Conservation (phyloP, 225 moss, liverwort and hornwort genomes). For the Pseudoscleropodium purum region DNA sequence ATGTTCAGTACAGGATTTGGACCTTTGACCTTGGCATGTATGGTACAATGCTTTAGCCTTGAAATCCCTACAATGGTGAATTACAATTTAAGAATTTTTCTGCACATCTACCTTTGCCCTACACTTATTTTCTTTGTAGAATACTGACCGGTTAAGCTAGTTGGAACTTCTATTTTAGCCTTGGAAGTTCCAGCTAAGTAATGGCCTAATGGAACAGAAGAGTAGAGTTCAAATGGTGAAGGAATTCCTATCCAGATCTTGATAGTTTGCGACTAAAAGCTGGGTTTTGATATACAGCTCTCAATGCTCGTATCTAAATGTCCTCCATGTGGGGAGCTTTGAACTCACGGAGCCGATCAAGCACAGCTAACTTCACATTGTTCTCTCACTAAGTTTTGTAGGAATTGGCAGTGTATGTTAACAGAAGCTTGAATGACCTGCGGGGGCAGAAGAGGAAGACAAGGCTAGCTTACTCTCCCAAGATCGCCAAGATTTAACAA, state of each 20-base stretch:
- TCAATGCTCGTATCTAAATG: not conserved
- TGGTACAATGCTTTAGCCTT: not conserved
- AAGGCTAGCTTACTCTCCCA: not conserved
- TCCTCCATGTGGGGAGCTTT: not conserved
- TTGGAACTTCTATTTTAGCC: no score
- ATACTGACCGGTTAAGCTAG: not conserved
- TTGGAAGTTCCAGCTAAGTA: not conserved
- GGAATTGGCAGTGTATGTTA: not conserved
- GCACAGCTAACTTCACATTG: not conserved
- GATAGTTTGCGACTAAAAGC: not conserved
- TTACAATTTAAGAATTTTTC: not conserved
- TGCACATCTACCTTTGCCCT: not conserved
- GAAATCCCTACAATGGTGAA: not conserved
- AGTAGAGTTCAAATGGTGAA: not conserved
- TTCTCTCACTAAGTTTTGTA: not conserved
- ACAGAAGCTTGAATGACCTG: not conserved
- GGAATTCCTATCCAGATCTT: not conserved
- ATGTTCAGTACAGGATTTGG: not conserved
- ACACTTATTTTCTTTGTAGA: not conserved
- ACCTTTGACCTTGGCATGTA: not conserved
- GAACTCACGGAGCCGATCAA: not conserved
- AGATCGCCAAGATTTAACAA: not conserved
- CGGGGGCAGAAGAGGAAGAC: not conserved
- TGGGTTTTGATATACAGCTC: not conserved
- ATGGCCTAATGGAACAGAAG: not conserved